Evolutionary conservation across 202 grass and related monocot genomes (phyloP).

Genomic region (Cymbopogon flexuosus): DNA sequence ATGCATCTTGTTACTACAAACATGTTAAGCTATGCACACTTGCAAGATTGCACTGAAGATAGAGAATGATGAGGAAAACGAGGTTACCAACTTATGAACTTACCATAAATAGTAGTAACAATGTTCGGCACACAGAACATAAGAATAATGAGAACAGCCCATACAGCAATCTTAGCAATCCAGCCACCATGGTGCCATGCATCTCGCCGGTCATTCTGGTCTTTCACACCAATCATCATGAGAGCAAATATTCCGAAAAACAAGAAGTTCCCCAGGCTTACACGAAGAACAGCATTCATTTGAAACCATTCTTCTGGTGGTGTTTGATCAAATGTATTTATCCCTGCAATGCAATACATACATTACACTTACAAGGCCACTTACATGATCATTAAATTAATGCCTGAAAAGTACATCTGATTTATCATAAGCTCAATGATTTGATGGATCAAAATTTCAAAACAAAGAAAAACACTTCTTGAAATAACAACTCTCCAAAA

Average conservation of each 20-base stretch:
- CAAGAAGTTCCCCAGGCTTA: conserved; percentile 91
- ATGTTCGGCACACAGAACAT: conserved; percentile 93
- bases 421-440: not conserved
- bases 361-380: not conserved
- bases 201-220: conserved; percentile 88
- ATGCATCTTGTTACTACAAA: conserved; percentile 11
- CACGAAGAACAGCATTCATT: conserved; percentile 82
- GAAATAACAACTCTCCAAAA: not conserved
- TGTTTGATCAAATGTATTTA: conserved; percentile 68
- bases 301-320: conserved; percentile 90
- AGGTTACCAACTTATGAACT: conserved; percentile 51
- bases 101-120: conserved; percentile 82
- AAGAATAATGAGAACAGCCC: conserved; percentile 70
- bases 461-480: not conserved
- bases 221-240: conserved; percentile 86
- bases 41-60: not conserved
- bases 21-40: not conserved
- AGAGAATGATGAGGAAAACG: conserved; percentile 9
- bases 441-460: not conserved
- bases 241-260: conserved; percentile 81
- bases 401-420: not conserved
- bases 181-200: conserved; percentile 91
- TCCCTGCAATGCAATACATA: conserved; percentile 55
- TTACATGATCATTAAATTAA: not conserved
- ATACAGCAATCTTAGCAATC: conserved; percentile 77